Evolutionary conservation across 345 rosid species (phyloP).

Genomic region (Syzygium aqueum): DNA sequence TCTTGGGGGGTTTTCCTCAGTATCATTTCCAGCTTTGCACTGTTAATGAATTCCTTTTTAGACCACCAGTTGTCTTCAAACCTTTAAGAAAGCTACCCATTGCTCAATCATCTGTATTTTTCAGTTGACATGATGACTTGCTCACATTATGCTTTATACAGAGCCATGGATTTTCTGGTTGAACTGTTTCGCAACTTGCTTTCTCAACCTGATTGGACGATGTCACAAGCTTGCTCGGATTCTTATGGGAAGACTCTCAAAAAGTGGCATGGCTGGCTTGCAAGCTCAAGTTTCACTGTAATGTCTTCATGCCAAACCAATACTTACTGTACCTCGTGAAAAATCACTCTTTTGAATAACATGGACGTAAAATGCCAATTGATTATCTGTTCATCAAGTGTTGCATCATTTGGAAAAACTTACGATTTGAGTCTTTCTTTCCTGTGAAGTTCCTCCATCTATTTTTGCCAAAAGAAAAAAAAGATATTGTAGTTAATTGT

Average conservation of each 20-base stretch:
- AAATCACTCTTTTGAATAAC: not conserved
- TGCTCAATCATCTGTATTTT: not conserved
- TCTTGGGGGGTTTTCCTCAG: not conserved
- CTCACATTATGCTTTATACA: constrained; percentile 7
- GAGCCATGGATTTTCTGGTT: constrained; percentile 95
- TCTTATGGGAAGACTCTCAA: constrained; percentile 84
- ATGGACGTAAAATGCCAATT: not conserved
- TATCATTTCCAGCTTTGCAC: not conserved
- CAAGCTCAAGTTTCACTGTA: constrained; percentile 86
- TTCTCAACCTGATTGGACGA: constrained; percentile 78
- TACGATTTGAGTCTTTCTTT: not conserved
- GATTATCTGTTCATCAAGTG: not conserved
- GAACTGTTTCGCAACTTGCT: constrained; percentile 84
- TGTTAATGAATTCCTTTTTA: not conserved
- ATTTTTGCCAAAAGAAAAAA: not conserved
- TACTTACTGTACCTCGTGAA: not conserved
- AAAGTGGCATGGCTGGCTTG: constrained; percentile 93
- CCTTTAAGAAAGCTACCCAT: not conserved
- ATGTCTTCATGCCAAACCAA: constrained; percentile 2
- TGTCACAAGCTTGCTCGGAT: constrained; percentile 81
- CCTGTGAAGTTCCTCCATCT: not conserved
- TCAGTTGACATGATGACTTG: not conserved
- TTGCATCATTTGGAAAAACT: not conserved
- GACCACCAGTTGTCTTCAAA: not conserved
- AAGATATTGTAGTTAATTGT: not conserved